Evolutionary conservation across 306 rosid genomes (phyloP), one percentile per base, ranked within the genome.

Genomic region (Vachellia collinsii): DNA sequence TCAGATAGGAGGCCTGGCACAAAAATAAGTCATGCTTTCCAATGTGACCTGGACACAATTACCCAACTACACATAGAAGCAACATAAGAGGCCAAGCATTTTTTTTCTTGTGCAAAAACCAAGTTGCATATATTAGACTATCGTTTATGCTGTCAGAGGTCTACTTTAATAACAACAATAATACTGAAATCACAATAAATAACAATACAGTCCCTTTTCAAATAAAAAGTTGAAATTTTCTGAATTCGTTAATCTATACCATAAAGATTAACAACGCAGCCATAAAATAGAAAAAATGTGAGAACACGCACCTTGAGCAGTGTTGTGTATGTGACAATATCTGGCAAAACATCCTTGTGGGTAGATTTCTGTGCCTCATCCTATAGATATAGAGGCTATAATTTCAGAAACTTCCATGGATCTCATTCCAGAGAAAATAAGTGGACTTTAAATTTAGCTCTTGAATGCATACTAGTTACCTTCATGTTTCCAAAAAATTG

Each of bases 401-500:
- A 77, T 41, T 80, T 67, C 75, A 79, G 79, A 80, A 75, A 78
- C 80, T 50, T 64, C 12, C 80, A 75, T 11, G 72, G 74, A 67
- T 76, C 64, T 36, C 81, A 58, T 29, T 72, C 74, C 70, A 80
- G 48, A 74, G 63, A 66, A 29, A 76, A 29, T 25, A 63, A 68
- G 22, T 70, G 81, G 85, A 89, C 88, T 82, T 84, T 72, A 80
- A 85, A 90, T 78, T 87, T 82, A 88, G 85, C 89, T 79, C 81
- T 81, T 75, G 74, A 87, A 77, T 82, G 80, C 77, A 82, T 81
- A 75, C 79, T 64, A 41, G 84, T 64, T 88, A 91, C 97, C 98
- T 91, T 93, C 97, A 93, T 91, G 84, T 90, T 94, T 83, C 85
- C 85, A 56, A 91, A 88, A 78, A 91, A 89, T 46, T 86, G 85